Evolutionary conservation across 129 eudicot species (phyloP).

Genomic region (carrot (Daucus carota)): DNA sequence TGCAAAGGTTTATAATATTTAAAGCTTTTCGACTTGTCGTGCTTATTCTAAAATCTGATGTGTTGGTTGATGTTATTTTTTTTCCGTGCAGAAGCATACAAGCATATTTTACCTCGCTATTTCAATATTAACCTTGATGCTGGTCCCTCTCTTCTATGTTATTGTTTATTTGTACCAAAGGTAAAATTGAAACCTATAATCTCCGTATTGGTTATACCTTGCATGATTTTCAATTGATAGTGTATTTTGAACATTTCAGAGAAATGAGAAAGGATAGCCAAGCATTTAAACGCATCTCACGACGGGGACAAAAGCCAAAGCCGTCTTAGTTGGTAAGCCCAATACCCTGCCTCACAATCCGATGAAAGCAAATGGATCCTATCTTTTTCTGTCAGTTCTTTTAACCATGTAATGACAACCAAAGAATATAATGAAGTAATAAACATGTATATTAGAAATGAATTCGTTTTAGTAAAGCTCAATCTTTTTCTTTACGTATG

Average conservation of each 20-base stretch:
- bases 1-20: not conserved
- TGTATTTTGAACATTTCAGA: slow-evolving; percentile 33
- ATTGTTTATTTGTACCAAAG: slow-evolving; percentile 73
- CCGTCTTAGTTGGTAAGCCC: slow-evolving; percentile 46
- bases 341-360: not conserved
- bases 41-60: not conserved
- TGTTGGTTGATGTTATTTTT: not conserved
- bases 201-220: not conserved
- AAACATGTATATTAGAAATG: not conserved
- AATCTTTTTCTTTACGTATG: not conserved
- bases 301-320: slow-evolving; percentile 58
- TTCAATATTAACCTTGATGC: slow-evolving; percentile 60
- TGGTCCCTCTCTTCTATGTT: slow-evolving; percentile 70
- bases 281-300: slow-evolving; percentile 62
- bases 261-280: slow-evolving; percentile 62
- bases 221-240: slow-evolving; percentile 2
- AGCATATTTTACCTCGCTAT: slow-evolving; percentile 61
- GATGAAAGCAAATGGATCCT: not conserved
- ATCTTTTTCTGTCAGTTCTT: not conserved
- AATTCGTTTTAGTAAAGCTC: not conserved
- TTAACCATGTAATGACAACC: not conserved
- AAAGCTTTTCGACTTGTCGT: not conserved
- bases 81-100: slow-evolving; percentile 62
- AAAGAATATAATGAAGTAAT: not conserved
- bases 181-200: slow-evolving; percentile 26